Percentiles rank a stretch among this genome's conserved stretches.
Conservation (phyloP, 176 grass and related monocot species). For the Carex parvula region DNA sequence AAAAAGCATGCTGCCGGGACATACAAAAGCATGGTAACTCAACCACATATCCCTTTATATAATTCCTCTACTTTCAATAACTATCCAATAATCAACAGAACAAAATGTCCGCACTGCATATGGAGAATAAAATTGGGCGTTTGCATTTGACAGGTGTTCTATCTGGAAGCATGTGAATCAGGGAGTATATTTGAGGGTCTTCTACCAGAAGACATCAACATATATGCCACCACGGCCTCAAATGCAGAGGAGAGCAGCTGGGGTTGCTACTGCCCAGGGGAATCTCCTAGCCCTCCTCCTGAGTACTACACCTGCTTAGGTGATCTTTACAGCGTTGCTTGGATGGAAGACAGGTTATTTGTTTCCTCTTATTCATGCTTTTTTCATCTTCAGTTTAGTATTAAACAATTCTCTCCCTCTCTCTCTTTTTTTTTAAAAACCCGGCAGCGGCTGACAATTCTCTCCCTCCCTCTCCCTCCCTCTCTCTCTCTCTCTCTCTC, state of each 20-base stretch:
- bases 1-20: conserved; percentile 82
- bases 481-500: too few relatives aligned
- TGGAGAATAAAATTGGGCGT: not conserved
- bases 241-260: conserved; percentile 94
- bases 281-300: conserved; percentile 49
- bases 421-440: too few relatives aligned
- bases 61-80: conserved; percentile 21
- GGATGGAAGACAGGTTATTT: conserved; percentile 96
- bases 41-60: conserved; percentile 13
- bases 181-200: conserved; percentile 95
- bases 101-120: not conserved
- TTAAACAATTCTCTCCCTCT: not conserved
- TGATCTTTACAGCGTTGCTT: conserved; percentile 84
- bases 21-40: conserved; percentile 93
- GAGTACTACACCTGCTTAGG: conserved; percentile 93
- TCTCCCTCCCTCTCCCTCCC: too few relatives aligned
- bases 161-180: conserved; percentile 98
- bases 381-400: not conserved
- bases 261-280: conserved; percentile 91
- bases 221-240: conserved; percentile 92
- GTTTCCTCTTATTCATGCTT: not conserved
- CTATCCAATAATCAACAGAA: not conserved
- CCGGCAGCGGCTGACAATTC: too few relatives aligned
- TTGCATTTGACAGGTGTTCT: conserved; percentile 61
- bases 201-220: conserved; percentile 65